phyloP scores from a whole-genome alignment of 1,284 basidiomycete genomes.

The Veloporphyrellus conicus region DNA sequence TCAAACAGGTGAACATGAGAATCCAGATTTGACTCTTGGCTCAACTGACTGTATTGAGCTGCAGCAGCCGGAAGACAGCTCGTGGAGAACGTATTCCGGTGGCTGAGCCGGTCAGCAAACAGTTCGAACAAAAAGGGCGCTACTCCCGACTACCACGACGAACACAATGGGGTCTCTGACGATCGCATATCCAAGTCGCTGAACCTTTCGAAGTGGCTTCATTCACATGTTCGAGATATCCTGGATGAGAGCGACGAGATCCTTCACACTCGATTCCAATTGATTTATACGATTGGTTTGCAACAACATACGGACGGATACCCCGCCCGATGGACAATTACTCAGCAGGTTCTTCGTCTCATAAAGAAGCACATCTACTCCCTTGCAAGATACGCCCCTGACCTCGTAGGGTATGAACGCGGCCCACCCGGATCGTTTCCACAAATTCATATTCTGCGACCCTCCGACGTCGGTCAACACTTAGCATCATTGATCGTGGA shows the following conservation, averaged over 20 bases:
- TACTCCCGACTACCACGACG: neutral
- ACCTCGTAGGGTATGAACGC: constrained; percentile 15
- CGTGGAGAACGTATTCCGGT: neutral
- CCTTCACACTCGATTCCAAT: too few species aligned
- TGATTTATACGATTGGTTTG: too few species aligned
- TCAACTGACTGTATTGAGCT: neutral
- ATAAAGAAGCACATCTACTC: constrained; percentile 9
- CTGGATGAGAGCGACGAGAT: neutral
- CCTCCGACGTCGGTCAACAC: constrained; percentile 8
- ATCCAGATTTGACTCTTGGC: neutral
- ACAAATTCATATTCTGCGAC: constrained; percentile 28
- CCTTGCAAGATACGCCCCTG: constrained; percentile 7
- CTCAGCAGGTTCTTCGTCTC: constrained; percentile 37
- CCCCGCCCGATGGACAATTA: constrained; percentile 45
- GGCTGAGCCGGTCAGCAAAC: neutral
- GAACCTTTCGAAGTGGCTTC: constrained; percentile 21
- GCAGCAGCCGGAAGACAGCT: neutral
- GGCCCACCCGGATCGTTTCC: too few species aligned
- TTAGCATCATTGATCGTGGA: constrained; percentile 23
- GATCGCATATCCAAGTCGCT: constrained; percentile 4
- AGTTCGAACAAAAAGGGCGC: too few species aligned
- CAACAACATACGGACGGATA: neutral
- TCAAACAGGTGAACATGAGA: neutral
- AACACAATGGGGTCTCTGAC: too few species aligned
- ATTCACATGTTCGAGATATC: neutral